Evolutionary conservation across 805 yeast genomes (phyloP).

Genomic region (Pichia membranifaciens): DNA sequence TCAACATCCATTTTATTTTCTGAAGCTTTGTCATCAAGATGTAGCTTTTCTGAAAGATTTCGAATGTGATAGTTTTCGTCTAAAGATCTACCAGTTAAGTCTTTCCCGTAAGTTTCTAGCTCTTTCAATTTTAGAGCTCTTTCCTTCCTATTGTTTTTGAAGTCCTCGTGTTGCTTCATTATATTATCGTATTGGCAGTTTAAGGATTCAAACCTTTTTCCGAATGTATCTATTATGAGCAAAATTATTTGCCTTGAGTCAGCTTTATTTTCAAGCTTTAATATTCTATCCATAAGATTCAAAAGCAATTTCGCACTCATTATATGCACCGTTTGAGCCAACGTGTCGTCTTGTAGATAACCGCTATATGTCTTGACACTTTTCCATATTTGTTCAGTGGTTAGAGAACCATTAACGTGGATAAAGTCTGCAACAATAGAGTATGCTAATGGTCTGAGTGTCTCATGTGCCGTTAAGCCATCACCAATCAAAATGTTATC

Average conservation of each 20-base stretch:
- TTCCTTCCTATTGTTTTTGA: conserved; percentile 39
- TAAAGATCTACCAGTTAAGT: conserved; percentile 23
- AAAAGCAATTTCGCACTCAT: conserved; percentile 90
- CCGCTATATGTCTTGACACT: conserved; percentile 79
- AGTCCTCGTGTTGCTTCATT: conserved; percentile 52
- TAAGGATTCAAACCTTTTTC: conserved; percentile 69
- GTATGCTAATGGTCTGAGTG: conserved; percentile 87
- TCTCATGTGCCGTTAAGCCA: conserved; percentile 86
- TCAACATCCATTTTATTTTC: conserved; percentile 18
- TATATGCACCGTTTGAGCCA: conserved; percentile 87
- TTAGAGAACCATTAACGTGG: conserved; percentile 80
- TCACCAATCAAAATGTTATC: conserved; percentile 86
- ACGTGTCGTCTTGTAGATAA: conserved; percentile 70
- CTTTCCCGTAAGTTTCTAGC: conserved; percentile 36
- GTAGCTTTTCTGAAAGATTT: conserved; percentile 9
- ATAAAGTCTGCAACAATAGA: conserved; percentile 94
- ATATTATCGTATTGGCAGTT: conserved; percentile 67
- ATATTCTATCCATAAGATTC: conserved; percentile 82
- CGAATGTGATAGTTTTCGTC: conserved; percentile 11
- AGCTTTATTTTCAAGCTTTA: conserved; percentile 71
- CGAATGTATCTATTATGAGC: conserved; percentile 82
- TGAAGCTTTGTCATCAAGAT: conserved; percentile 1
- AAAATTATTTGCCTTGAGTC: conserved; percentile 82
- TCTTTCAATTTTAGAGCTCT: conserved; percentile 38
- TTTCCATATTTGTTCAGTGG: conserved; percentile 78